Conservation (phyloP, 2,329 filamentous ascomycete genomes). For the Lomentospora prolificans region DNA sequence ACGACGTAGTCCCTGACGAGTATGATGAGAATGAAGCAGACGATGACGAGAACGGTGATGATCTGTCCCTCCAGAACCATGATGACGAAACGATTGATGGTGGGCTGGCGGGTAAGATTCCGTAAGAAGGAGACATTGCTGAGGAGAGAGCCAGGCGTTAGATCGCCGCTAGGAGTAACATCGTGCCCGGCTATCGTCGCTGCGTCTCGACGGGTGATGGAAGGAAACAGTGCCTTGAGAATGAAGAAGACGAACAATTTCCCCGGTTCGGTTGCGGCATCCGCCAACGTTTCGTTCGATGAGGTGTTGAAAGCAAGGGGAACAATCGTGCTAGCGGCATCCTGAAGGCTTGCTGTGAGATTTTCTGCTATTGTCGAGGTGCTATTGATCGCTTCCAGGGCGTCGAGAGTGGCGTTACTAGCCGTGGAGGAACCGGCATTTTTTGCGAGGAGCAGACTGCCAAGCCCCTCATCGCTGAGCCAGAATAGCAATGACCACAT, state of each 20-base stretch:
- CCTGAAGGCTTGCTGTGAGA: constrained; percentile 6
- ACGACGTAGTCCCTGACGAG: constrained; percentile 96
- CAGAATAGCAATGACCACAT: constrained; percentile 94
- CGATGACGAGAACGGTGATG: constrained; percentile 82
- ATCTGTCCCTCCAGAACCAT: constrained; percentile 85
- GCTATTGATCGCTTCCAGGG: constrained; percentile 18
- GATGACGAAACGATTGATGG: constrained; percentile 69
- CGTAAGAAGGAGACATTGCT: constrained; percentile 47
- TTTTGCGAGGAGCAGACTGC: constrained; percentile 15
- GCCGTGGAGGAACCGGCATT: constrained; percentile 16
- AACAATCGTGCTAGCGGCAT: constrained; percentile 7
- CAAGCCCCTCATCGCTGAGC: constrained; percentile 70
- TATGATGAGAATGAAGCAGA: constrained; percentile 94
- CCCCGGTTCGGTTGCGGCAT: not conserved
- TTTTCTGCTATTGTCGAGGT: constrained; percentile 16
- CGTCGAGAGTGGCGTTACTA: constrained; percentile 16
- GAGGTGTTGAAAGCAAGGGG: not conserved
- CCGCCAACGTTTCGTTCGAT: not conserved
- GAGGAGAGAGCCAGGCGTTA: constrained; percentile 34
- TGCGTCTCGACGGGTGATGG: not conserved
- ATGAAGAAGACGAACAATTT: constrained; percentile 1
- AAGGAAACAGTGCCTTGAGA: constrained; percentile 5
- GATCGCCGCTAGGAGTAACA: not conserved
- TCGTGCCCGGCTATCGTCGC: not conserved
- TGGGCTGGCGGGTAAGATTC: constrained; percentile 57